Percentiles rank a stretch among this genome's conserved stretches.
Evolutionary conservation across 192 early-diverging fungal species (phyloP).

Genomic region (Phycomyces blakesleeanus): DNA sequence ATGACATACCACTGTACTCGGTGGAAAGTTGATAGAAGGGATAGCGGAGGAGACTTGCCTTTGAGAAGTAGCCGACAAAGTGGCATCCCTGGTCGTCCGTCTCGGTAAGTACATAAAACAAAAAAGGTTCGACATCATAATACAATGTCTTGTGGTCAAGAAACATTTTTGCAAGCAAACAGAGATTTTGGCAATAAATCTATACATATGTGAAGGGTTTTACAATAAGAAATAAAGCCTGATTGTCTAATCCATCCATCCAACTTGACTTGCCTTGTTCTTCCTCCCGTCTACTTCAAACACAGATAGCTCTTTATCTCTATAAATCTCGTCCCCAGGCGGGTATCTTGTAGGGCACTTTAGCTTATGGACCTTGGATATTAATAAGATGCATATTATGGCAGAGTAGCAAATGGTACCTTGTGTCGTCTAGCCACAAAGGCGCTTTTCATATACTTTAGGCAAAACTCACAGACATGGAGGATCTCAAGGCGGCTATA

Average conservation of each 20-base stretch:
- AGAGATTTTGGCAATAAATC: slow-evolving; percentile 97
- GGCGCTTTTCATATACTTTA: slow-evolving; percentile 94
- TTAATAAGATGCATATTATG: neutral
- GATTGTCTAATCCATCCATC: neutral
- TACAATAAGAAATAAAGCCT: too few species aligned
- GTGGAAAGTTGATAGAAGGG: neutral
- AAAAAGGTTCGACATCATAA: slow-evolving; percentile 96
- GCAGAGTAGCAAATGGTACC: slow-evolving; percentile 28
- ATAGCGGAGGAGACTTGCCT: slow-evolving; percentile 41
- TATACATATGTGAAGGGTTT: too few species aligned
- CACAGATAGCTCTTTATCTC: slow-evolving; percentile 76
- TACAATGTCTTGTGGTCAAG: slow-evolving; percentile 96
- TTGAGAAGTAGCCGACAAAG: slow-evolving; percentile 98
- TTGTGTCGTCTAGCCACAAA: slow-evolving; percentile 79
- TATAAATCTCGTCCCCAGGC: slow-evolving; percentile 94
- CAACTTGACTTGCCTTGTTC: slow-evolving; percentile 64
- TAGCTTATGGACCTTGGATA: too few species aligned
- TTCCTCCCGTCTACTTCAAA: slow-evolving; percentile 98
- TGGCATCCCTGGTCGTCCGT: slow-evolving; percentile 71
- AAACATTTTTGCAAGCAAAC: slow-evolving; percentile 94
- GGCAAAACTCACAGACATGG: slow-evolving; percentile 95
- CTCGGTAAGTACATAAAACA: slow-evolving; percentile 97
- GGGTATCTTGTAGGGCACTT: slow-evolving; percentile 81
- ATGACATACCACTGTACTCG: neutral
- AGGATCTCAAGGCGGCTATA: slow-evolving; percentile 76